Percentiles rank a stretch among this genome's conserved stretches.
These are phyloP conservation scores for Lentinula sp. DNA, from an alignment of 768 basidiomycete genomes.

Conservation along the genomic window DNA sequence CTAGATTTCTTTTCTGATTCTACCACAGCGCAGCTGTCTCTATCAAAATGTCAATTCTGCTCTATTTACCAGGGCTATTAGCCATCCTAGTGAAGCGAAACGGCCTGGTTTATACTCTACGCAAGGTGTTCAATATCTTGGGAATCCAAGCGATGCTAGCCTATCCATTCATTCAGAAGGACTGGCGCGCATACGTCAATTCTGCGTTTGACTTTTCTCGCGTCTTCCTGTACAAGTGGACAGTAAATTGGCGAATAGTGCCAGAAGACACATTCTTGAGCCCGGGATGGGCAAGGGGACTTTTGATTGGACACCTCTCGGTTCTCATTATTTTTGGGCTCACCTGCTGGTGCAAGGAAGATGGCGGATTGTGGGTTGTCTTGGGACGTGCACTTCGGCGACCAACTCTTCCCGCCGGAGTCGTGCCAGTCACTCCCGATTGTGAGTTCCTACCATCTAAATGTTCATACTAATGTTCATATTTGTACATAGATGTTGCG, in stretches of 20 bases:
- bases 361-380: constrained; percentile 61
- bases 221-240: constrained; percentile 92
- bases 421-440: constrained; percentile 45
- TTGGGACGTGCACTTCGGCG: constrained; percentile 46
- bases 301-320: constrained; percentile 63
- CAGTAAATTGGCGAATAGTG: constrained; percentile 95
- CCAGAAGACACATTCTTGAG: constrained; percentile 73
- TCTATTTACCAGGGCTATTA: constrained; percentile 86
- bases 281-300: constrained; percentile 45
- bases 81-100: constrained; percentile 74
- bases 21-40: constrained; percentile 69
- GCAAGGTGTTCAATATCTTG: constrained; percentile 42
- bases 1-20: not conserved
- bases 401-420: constrained; percentile 44
- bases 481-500: constrained; percentile 51
- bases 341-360: constrained; percentile 67
- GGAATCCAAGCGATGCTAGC: constrained; percentile 59
- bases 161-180: constrained; percentile 58
- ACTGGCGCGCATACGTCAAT: constrained; percentile 58
- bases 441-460: constrained; percentile 40
- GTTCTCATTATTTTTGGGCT: constrained; percentile 61
- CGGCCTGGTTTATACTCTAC: constrained; percentile 48
- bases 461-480: constrained; percentile 11
- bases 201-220: constrained; percentile 85
- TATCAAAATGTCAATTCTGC: constrained; percentile 89